Base-by-base conservation (phyloP, 1,284 basidiomycete genomes). In the Naganishia albida region DNA sequence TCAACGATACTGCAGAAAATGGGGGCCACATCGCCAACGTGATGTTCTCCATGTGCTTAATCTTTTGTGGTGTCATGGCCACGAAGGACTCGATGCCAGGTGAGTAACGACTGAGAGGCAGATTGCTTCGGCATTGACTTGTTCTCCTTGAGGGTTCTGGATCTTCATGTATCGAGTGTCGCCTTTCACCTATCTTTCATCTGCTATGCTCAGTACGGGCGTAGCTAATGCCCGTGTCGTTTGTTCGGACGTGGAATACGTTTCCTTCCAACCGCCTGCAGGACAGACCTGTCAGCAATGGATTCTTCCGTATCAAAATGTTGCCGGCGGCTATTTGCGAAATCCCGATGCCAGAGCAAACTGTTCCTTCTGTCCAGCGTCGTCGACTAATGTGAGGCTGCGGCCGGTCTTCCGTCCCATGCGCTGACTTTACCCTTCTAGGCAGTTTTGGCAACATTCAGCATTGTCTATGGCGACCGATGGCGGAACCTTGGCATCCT, bases 81-180 rank as follows among this genome's bases (percentile, higher is more conserved):
- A 69, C 76, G 1, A 66, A 69, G 54, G 44, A 68, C 34, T 63
- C 70, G 34, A 83, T 91, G 7, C 87, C 86, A 7, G 72, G 73
- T 15, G 91, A 88, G 87, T 91, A 89, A 12, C 28, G 13, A 18
- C 16, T 12, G 30, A 48, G 46, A 16, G n/a, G 8, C 25, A 25
- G 23, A 28, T 28, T 20, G 16, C 34, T 25, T 15, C 2, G 16
- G 16, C 4, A 12, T 26, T 34, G 26, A 18, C 39, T 25, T 23
- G n/a, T 8, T 13, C 30, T 42, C 16, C 18, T 28, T 38, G 10
- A 59, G 54, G 42, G 4, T 52, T 53, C 25, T 50, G 50, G 63
- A 81, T 81, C 69, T 92, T 89, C 87, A 89, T 91, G 87, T 89
- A 91, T 78, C 83, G 83, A 55, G 76, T 89, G 6, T 88, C 88